Evolutionary conservation across 108 stramenopile genomes (phyloP).

Genomic region (Aureococcus anophagefferens): DNA sequence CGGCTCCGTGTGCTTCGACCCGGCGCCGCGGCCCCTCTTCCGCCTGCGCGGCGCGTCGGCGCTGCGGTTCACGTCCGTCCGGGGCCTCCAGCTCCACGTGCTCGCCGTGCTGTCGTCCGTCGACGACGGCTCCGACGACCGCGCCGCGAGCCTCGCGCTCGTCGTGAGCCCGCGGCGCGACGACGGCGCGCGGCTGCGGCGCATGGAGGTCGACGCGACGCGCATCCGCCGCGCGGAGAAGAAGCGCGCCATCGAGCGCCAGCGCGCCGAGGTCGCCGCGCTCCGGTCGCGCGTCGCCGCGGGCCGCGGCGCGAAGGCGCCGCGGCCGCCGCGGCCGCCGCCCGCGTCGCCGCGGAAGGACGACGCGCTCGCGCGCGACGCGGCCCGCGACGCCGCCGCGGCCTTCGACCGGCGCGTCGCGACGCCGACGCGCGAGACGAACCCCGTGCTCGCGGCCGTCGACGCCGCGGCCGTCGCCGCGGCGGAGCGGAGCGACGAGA

Average conservation of each 20-base stretch:
- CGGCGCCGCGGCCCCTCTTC: not conserved
- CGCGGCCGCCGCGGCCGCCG: too few relatives aligned
- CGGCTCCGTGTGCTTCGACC: not conserved
- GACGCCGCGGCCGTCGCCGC: too few relatives aligned
- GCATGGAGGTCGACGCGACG: not conserved
- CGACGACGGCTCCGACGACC: not conserved
- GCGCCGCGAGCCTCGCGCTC: not conserved
- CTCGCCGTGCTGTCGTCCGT: not conserved
- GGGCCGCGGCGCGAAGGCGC: not conserved
- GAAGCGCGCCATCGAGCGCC: not conserved
- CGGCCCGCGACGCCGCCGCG: too few relatives aligned
- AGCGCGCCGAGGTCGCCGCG: not conserved
- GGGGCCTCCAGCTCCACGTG: not conserved
- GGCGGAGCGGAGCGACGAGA: too few relatives aligned
- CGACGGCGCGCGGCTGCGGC: not conserved
- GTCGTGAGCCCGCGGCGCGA: not conserved
- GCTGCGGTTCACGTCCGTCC: not conserved
- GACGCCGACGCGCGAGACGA: too few relatives aligned
- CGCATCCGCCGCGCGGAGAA: not conserved
- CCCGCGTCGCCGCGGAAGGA: too few relatives aligned
- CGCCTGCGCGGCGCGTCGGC: not conserved
- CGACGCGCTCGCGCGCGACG: too few relatives aligned
- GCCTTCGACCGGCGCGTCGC: too few relatives aligned
- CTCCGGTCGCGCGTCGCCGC: not conserved
- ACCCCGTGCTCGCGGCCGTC: too few relatives aligned